Base-by-base conservation (phyloP, 129 eudicot species). In the Solidago caesia region DNA sequence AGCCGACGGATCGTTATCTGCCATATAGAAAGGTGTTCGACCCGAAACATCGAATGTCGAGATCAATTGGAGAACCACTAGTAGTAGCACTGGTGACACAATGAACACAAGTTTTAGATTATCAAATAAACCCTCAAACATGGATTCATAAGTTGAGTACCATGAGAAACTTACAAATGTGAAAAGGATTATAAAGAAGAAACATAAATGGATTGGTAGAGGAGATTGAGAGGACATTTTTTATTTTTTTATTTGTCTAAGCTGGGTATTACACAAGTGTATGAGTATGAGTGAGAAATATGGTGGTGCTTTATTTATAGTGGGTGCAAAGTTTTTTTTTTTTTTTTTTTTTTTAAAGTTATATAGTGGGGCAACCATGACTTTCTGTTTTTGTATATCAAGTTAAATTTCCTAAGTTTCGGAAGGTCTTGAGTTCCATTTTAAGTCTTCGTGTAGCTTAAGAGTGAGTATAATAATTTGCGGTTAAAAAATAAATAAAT, bases 141-240 rank as follows among this genome's bases (percentile, higher is more conserved):
- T 53, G 8, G 96, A 83, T 63, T 90, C 98, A 53, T 86, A 90
- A 72, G n/a, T 84, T 62, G 87, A 66, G 89, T 90, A 93, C 96
- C 96, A 90, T 72, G 97, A 88, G 64, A 90, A 80, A 42, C 92
- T 84, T 11, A 93, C 81, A 67, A 93, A 88, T 79, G 75, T 80
- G 86, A 88, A 87, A 47, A 93, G 85, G 21, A 86, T 84, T 68
- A 57, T 71, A 44, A 93, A 79, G 78, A 93, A 82, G 84, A 84
- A 86, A 44, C 95, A 88, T 11, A 93, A 78, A 71, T 93, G 98
- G 6, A 90, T 52, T 0, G 98, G 92, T 42, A 87, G 48, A 21
- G 89, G 80, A 21, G 92, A 47, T 56, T 82, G 85, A 51, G 89
- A 68, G 60, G 81, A 77, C 81, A 77, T 77, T 59, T 46, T 33